Conservation (phyloP, 768 basidiomycete species). For the Kwoniella bestiolae region DNA sequence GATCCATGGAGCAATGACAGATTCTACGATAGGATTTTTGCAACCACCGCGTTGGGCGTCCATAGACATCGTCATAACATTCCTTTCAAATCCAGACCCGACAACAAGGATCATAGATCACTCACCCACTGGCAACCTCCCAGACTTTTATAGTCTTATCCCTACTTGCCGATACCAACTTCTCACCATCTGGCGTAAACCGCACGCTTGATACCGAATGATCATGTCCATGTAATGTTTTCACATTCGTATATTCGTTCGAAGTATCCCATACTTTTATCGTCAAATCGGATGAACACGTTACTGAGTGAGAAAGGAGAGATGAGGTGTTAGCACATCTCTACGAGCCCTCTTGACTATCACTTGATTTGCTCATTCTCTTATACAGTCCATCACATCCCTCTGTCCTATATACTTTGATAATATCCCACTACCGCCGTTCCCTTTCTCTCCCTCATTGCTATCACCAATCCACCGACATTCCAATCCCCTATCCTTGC, state of each 20-base stretch:
- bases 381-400: background rate
- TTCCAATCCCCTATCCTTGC: background rate
- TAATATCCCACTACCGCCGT: background rate
- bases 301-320: no score
- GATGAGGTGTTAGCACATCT: no score
- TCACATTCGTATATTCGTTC: constrained; percentile 86
- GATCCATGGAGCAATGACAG: no score
- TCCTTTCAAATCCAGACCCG: no score
- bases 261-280: constrained; percentile 91
- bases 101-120: no score
- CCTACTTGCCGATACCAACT: constrained; percentile 81
- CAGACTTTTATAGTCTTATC: constrained; percentile 85
- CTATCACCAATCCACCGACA: no score
- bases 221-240: constrained; percentile 86
- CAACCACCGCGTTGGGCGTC: no score
- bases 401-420: background rate
- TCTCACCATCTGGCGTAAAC: constrained; percentile 82
- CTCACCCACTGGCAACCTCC: constrained; percentile 83
- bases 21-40: constrained; percentile 1
- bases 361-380: background rate
- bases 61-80: no score
- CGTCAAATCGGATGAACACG: constrained; percentile 83
- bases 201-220: constrained; percentile 85
- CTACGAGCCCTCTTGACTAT: no score
- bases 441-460: no score